Percentiles rank a stretch among this genome's conserved stretches.
Conservation (phyloP, 345 rosid species). For the Populus alba region DNA sequence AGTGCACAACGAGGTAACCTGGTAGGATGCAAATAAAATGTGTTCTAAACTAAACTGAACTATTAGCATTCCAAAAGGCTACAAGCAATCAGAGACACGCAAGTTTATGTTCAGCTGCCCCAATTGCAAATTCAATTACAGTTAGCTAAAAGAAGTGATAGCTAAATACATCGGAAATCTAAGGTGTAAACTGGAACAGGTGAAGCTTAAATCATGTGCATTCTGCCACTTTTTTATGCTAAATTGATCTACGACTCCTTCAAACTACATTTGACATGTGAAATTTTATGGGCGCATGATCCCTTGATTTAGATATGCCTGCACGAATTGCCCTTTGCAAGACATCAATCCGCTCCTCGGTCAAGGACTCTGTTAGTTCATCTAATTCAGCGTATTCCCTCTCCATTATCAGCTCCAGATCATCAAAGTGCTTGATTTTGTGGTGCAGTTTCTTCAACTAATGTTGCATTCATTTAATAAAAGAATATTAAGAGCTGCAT, state of each 20-base stretch:
- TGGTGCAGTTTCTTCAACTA: slow-evolving; percentile 73
- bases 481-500: slow-evolving; percentile 10
- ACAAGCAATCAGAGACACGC: not conserved
- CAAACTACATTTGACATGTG: slow-evolving; percentile 10
- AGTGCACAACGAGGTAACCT: not conserved
- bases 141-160: not conserved
- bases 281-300: slow-evolving; percentile 39
- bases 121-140: not conserved
- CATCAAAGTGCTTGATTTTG: slow-evolving; percentile 63
- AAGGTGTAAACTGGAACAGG: not conserved
- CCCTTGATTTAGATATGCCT: slow-evolving; percentile 61
- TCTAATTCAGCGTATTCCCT: slow-evolving; percentile 58
- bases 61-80: not conserved
- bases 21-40: not conserved
- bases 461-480: slow-evolving; percentile 10
- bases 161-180: not conserved
- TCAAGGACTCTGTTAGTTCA: slow-evolving; percentile 39
- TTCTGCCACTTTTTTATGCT: slow-evolving; percentile 11
- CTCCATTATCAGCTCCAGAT: slow-evolving; percentile 74
- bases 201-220: not conserved
- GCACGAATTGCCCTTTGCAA: slow-evolving; percentile 42
- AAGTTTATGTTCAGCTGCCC: not conserved
- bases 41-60: not conserved
- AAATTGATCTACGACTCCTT: slow-evolving; percentile 9
- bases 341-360: slow-evolving; percentile 26